Evolutionary conservation across 345 rosid species (phyloP), one percentile per base, ranked within the genome.

Genomic region (Reutealis trisperma): DNA sequence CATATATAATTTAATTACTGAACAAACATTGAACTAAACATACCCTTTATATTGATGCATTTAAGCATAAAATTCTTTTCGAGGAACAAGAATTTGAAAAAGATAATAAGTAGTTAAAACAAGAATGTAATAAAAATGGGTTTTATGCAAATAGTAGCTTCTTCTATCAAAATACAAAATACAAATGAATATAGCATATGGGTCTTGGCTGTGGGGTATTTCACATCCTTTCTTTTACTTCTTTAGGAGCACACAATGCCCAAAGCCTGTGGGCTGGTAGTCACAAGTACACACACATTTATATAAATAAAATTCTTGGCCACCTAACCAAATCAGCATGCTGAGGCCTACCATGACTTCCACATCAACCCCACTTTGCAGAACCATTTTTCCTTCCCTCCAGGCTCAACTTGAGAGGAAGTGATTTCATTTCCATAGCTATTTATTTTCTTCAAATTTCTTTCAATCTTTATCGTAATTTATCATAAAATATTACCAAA

Each of bases 321-420:
- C 42, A n/a, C 62, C 77, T 14, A 62, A 63, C 69, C 77, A 67
- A 45, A 72, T 83, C 80, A 47, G 27, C 64, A 34, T 66, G 8
- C 63, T 60, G 0, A 47, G 79, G 51, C 49, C 67, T 5, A 12
- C 75, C 71, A 57, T 80, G 32, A 8, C 68, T 70, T 72, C 34
- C 78, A 67, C 81, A 64, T 51, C 71, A 77, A 66, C 61, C 71
- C 62, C 69, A 49, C 78, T 57, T 57, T 60, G 59, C 67, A 82
- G 30, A 62, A 34, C 34, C 54, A 19, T 61, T 67, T 62, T 72
- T 34, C 32, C 9, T 8, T 41, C 32, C 25, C 10, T 10, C 9
- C 45, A 30, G 1, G 11, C 74, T 54, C 63, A 18, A 19, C 15
- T 3, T 15, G 2, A 30, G 9, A 30, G 22, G 10, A 19, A 63